Evolutionary conservation across 2,329 filamentous ascomycete species (phyloP).

Genomic region (Neoarthrinium moseri): DNA sequence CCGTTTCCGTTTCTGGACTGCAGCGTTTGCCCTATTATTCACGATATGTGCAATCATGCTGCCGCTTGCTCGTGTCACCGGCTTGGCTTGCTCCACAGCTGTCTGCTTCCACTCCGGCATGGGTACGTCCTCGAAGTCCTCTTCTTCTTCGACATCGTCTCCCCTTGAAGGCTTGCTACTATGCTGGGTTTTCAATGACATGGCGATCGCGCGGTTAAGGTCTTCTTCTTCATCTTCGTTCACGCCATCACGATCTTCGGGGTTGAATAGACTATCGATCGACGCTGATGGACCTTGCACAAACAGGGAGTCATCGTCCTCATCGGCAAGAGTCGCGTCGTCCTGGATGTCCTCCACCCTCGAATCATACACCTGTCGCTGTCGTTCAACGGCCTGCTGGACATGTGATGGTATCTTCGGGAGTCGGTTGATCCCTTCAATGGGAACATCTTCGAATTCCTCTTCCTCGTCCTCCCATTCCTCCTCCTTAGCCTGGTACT

Average conservation of each 20-base stretch:
- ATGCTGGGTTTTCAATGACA: conserved; percentile 74
- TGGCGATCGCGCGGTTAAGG: conserved; percentile 75
- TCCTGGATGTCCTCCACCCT: conserved; percentile 10
- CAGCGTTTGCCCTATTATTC: conserved; percentile 69
- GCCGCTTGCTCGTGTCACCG: conserved; percentile 50
- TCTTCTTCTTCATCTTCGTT: conserved; percentile 55
- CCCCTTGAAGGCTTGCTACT: conserved; percentile 26
- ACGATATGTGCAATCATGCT: conserved; percentile 71
- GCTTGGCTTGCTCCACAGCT: conserved; percentile 48
- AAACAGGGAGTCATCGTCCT: conserved; percentile 57
- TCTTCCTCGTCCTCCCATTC: conserved; percentile 66
- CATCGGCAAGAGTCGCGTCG: conserved; percentile 26
- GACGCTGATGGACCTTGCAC: conserved; percentile 31
- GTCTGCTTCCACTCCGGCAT: conserved; percentile 57
- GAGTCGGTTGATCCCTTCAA: conserved; percentile 83
- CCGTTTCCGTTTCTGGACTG: conserved; percentile 46
- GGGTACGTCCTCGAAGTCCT: conserved; percentile 49
- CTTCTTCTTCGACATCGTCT: conserved; percentile 38
- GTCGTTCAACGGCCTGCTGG: conserved; percentile 19
- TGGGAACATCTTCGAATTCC: conserved; percentile 90
- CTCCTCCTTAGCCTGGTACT: conserved; percentile 54
- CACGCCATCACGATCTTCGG: conserved; percentile 24
- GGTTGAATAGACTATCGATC: conserved; percentile 19
- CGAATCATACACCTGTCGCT: conserved; percentile 26
- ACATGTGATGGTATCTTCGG: conserved; percentile 54